Evolutionary conservation across 148 eudicot genomes (phyloP).

Genomic region (Talinum fruticosum): DNA sequence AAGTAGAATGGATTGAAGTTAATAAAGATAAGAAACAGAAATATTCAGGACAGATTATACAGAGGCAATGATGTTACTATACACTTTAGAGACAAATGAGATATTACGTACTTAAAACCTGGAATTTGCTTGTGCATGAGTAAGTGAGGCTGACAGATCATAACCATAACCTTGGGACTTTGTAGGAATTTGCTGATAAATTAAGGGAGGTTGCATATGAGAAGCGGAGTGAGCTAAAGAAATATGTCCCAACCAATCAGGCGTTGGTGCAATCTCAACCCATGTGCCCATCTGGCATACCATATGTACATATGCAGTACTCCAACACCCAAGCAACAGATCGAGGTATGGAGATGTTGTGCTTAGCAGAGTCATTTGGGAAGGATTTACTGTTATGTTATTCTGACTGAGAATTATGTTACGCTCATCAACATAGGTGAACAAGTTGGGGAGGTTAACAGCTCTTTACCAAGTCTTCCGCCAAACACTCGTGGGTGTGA

Average conservation of each 20-base stretch:
- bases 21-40: not conserved
- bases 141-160: no score
- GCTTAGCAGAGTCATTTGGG: no score
- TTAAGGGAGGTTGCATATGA: constrained; percentile 40
- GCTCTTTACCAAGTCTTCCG: not conserved
- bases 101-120: no score
- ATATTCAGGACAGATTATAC: not conserved
- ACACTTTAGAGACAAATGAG: no score
- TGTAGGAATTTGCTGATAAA: constrained; percentile 45
- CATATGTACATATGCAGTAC: not conserved
- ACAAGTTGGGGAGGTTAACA: not conserved
- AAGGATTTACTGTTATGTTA: not conserved
- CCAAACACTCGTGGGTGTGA: not conserved
- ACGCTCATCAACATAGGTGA: not conserved
- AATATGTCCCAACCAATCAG: constrained; percentile 19
- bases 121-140: no score
- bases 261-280: not conserved
- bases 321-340: not conserved
- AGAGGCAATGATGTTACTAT: not conserved
- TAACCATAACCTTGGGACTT: not conserved
- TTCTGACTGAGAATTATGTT: not conserved
- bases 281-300: not conserved
- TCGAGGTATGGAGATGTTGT: constrained; percentile 19
- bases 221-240: constrained; percentile 28
- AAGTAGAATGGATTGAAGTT: not conserved